These are phyloP conservation scores for Leptodontidium sp. DNA, from an alignment of 2,329 filamentous ascomycete genomes.

Conservation along the genomic window DNA sequence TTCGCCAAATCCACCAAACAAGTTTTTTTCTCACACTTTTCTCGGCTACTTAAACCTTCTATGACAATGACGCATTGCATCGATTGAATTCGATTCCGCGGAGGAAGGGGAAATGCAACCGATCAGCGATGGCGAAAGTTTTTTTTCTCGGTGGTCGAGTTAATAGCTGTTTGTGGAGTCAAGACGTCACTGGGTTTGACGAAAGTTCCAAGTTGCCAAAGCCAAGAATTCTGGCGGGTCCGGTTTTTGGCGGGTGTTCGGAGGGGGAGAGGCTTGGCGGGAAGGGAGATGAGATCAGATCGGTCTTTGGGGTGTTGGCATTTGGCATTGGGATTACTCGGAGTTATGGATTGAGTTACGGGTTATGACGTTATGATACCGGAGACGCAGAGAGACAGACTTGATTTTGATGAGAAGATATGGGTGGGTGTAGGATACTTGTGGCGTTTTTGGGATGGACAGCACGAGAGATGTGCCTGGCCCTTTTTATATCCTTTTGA, in stretches of 20 bases:
- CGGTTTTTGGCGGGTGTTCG: slow-evolving; percentile 6
- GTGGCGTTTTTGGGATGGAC: background rate
- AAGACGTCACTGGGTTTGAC: slow-evolving; percentile 3
- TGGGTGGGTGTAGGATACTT: background rate
- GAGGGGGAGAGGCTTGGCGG: background rate
- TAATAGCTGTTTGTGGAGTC: background rate
- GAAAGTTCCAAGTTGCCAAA: background rate
- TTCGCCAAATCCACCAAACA: background rate
- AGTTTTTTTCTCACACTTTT: too few species aligned
- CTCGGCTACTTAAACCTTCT: too few species aligned
- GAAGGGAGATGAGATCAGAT: background rate
- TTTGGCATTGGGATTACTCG: background rate
- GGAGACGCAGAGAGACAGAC: background rate
- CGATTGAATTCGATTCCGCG: too few species aligned
- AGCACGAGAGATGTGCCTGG: background rate
- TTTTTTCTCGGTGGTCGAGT: background rate
- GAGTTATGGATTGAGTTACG: background rate
- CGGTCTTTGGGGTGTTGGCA: background rate
- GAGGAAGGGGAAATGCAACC: too few species aligned
- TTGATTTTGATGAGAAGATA: background rate
- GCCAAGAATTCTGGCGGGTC: background rate
- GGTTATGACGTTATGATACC: background rate
- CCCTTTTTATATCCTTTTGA: background rate
- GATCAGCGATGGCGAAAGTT: background rate
- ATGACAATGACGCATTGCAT: too few species aligned